phyloP scores from a whole-genome alignment of 176 grass and related monocot species.

The Puccinellia tenuiflora region DNA sequence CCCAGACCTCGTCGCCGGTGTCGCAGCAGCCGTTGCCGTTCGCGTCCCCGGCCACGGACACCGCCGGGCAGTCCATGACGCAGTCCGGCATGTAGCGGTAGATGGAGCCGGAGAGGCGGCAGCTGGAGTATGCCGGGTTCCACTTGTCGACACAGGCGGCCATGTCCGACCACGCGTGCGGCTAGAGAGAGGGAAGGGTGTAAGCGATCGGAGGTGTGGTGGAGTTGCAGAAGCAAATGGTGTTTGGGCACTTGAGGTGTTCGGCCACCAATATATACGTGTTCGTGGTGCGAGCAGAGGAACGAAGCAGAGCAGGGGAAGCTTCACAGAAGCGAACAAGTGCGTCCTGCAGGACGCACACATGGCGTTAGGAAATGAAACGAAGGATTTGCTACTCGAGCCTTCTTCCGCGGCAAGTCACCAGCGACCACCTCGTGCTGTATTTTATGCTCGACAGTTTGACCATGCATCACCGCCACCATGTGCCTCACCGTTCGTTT shows the following conservation, averaged over 20 bases:
- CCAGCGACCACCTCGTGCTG: not conserved
- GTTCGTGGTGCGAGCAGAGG: not conserved
- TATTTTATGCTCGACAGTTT: not conserved
- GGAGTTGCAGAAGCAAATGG: not conserved
- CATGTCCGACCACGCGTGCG: conserved; percentile 32
- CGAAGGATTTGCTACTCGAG: not conserved
- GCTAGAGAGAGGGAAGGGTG: not conserved
- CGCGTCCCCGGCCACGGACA: not conserved
- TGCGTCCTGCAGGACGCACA: not conserved
- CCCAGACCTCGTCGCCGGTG: conserved; percentile 52
- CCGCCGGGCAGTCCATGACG: not conserved
- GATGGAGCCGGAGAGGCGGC: conserved; percentile 11
- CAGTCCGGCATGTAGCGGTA: not conserved
- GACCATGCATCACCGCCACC: not conserved
- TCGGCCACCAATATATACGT: conserved; percentile 41
- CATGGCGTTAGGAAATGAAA: not conserved
- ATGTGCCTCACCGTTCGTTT: not conserved
- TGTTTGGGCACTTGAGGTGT: not conserved
- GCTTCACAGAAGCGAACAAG: conserved; percentile 45
- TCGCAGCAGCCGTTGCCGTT: not conserved
- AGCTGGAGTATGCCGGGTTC: conserved; percentile 7
- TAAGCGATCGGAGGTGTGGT: not conserved
- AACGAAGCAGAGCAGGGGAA: conserved; percentile 3
- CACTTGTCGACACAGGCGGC: conserved; percentile 78
- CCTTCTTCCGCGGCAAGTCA: not conserved